Evolutionary conservation across 2,329 filamentous ascomycete genomes (phyloP), one percentile per base, ranked within the genome.

Genomic region (Phyllosticta capitalensis): DNA sequence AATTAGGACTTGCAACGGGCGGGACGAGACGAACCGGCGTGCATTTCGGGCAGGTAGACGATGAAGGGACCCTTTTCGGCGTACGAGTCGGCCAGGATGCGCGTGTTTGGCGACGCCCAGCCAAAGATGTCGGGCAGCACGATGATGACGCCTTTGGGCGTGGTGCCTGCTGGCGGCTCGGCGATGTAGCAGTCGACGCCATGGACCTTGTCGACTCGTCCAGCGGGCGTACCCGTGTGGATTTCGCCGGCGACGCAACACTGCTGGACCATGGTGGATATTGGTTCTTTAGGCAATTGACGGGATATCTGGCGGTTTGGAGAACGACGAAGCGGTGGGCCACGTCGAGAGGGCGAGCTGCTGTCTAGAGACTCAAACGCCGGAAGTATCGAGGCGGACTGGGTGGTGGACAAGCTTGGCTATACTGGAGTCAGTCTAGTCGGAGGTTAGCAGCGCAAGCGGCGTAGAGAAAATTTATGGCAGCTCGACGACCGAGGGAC

Each of bases 41-140:
- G 56, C 9, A 74, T 70, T 24, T 75, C 73, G 7, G 72, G 72
- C 17, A 75, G 61, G 58, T 68, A 70, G 55, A 67, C 64, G 19
- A 57, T 33, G 55, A 64, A 70, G 24, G 61, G 61, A 1, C 69
- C 69, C 51, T 54, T 58, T 55, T 66, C 65, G 1, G 71, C 72
- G 56, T 70, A 72, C 9, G 66, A 66, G 56, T 75, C 73, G 9
- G 71, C 70, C 7, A 75, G 65, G 19, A 75, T 69, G 14, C 69
- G 64, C 45, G 67, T 72, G 65, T 74, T 75, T 12, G 68, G 66
- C 14, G 73, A 62, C 2, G 62, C 63, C 65, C 67, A 70, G 19
- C 72, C 73, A 58, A 75, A 75, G 7, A 71, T 68, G 61, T 75
- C 72, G 6, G 72, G 69, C 19, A 74, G 66, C 56, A 75, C 73